Base-by-base conservation (phyloP, 1,284 basidiomycete genomes). In the Moesziomyces sp. region DNA sequence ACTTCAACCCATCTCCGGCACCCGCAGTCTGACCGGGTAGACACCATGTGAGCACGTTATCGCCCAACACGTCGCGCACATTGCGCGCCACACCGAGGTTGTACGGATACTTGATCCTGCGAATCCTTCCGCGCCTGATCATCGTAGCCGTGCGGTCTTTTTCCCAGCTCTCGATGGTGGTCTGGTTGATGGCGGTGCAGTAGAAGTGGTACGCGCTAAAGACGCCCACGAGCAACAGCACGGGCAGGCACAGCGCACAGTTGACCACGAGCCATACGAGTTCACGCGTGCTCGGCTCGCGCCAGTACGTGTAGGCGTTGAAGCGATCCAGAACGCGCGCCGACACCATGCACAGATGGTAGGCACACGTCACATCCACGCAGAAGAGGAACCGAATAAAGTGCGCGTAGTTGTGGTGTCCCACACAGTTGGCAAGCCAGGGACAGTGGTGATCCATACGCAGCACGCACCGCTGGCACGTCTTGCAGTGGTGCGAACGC, bases 151-250 rank as follows among this genome's bases (percentile, higher is more conserved):
- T 93, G 84, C 92, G 94, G 81, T 99, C 94, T 86, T 97, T 97
- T 84, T 99, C 97, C 93, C 93, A 97, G 1, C 92, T 90, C 86
- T 99, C 96, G 60, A 99, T 97, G 0, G 96, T 98, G 0, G 96
- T 99, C 13, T 91, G 91, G 83, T 99, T 99, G 21, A 88, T 88
- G 13, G 88, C 78, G n/a, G 96, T 85, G 51, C 89, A 88, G 83
- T 91, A 92, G 71, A 95, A 90, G 78, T 99, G 97, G 82, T 96
- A 99, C 28, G 94, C 61, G 68, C 91, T 93, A 74, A 84, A 81
- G 30, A 64, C 52, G 18, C 95, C 94, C 38, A 99, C 94, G 26
- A 90, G 87, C 50, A 97, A 84, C 43, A 94, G 85, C 3, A 97
- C 94, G 0, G 95, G 95, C 8, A 92, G 85, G 81, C 93, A 94